Evolutionary conservation across 2,329 filamentous ascomycete species (phyloP).

Genomic region (Apiospora malaysiana): DNA sequence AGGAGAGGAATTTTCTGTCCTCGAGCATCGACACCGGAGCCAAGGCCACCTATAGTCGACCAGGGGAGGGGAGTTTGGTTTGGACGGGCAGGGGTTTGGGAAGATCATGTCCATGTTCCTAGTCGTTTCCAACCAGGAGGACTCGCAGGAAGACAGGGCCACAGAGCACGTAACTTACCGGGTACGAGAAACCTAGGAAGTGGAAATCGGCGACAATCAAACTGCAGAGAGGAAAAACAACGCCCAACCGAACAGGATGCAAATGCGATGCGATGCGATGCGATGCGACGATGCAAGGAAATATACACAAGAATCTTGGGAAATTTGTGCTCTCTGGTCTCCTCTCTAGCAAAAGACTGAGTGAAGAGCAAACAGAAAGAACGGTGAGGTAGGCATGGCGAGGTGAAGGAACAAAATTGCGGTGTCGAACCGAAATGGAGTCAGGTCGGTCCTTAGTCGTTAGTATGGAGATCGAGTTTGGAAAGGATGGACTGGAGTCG

Average conservation of each 20-base stretch:
- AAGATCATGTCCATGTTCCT: background rate
- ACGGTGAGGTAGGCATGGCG: conserved; percentile 12
- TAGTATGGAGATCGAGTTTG: background rate
- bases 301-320: background rate
- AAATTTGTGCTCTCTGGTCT: background rate
- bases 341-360: background rate
- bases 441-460: conserved; percentile 6
- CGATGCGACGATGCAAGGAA: background rate
- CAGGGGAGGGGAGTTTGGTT: conserved; percentile 1
- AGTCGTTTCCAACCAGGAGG: background rate
- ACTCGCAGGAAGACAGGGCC: background rate
- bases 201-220: conserved; percentile 7
- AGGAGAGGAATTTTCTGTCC: background rate
- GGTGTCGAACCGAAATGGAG: conserved; percentile 15
- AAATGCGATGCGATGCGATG: conserved; percentile 8
- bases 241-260: background rate
- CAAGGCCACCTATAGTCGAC: conserved; percentile 4
- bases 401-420: conserved; percentile 7
- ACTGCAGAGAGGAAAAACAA: background rate
- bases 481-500: background rate
- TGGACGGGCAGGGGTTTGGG: background rate
- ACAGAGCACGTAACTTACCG: conserved; percentile 2
- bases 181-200: background rate
- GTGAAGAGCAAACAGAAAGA: conserved; percentile 8
- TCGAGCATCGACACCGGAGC: background rate